Percentiles rank a stretch among this genome's conserved stretches.
These are phyloP conservation scores for Zymoseptoria pseudotritici DNA, from an alignment of 2,329 filamentous ascomycete species.

Conservation along the genomic window DNA sequence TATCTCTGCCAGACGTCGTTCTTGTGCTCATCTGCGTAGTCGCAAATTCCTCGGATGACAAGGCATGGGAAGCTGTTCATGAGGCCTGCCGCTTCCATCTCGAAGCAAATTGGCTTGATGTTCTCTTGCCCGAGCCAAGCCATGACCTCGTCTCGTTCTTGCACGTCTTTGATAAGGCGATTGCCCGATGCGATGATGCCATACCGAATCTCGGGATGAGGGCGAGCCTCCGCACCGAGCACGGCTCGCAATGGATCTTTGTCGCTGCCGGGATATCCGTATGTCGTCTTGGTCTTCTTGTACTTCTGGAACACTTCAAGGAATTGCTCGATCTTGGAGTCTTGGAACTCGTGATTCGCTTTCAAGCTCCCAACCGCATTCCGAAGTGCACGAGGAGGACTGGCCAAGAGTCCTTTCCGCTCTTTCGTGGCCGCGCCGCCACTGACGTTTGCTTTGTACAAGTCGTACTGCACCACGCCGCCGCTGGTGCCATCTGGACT, in stretches of 20 bases:
- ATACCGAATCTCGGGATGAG: conserved; percentile 28
- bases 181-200: conserved; percentile 36
- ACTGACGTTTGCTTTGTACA: conserved; percentile 11
- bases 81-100: conserved; percentile 20
- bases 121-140: neutral
- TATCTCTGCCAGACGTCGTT: conserved; percentile 19
- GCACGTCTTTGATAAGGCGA: conserved; percentile 33
- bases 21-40: conserved; percentile 20
- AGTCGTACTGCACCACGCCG: conserved; percentile 23
- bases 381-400: conserved; percentile 8
- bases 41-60: conserved; percentile 20
- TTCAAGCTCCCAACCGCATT: conserved; percentile 5
- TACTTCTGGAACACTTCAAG: neutral
- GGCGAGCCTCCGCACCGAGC: neutral
- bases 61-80: conserved; percentile 20
- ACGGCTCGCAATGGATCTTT: neutral
- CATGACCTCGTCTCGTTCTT: conserved; percentile 4
- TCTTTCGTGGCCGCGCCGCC: neutral
- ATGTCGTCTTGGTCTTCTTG: neutral
- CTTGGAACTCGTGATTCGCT: conserved; percentile 1
- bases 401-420: conserved; percentile 13
- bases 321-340: neutral
- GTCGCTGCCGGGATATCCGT: neutral
- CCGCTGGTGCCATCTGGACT: conserved; percentile 9
- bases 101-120: conserved; percentile 7